Evolutionary conservation across 768 basidiomycete species (phyloP), one percentile per base, ranked within the genome.

Genomic region (Dacryopinax primogenitus): DNA sequence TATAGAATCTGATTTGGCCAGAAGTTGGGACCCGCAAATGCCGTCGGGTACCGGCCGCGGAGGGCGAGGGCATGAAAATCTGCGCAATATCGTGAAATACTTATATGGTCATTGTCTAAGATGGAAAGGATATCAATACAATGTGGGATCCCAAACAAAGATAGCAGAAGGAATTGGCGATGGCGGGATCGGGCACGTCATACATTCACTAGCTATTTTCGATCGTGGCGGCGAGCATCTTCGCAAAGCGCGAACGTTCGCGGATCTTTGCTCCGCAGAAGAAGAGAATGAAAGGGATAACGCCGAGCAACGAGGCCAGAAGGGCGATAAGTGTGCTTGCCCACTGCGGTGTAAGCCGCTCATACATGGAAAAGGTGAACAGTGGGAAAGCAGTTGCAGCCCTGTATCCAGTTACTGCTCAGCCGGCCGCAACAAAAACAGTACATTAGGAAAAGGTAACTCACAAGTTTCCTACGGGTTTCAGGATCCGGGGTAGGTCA

Each of bases 241-340:
- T 33, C 63, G 71, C 73, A 26, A 76, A 70, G 47, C 65, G 70
- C 30, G 73, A 76, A 18, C 72, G 70, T 33, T 64, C 71, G 33
- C 77, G 75, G 62, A 77, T 77, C 61, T 65, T 66, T 11, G 70
- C 68, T 2, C 76, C 76, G 23, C 72, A 71, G 23, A 72, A 34
- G 34, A 76, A 77, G 36, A 76, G 70, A 0, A 77, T 63, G 64
- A 81, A 83, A 12, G 84, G 84, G 63, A 88, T 83, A 0, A 82
- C 80, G n/a, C 83, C 76, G 75, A 87, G 78, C 1, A 81, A 45
- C 21, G 76, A 71, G 3, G 82, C 82, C 33, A 87, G 73, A 32
- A 78, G 77, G 0, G 78, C 83, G 68, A 84, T 83, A 0, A 85
- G 74, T 12, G 81, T 83, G 67, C 80, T 82, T 0, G 84, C 83